Conservation (phyloP, 2,329 filamentous ascomycete species). For the Neoarthrinium moseri region DNA sequence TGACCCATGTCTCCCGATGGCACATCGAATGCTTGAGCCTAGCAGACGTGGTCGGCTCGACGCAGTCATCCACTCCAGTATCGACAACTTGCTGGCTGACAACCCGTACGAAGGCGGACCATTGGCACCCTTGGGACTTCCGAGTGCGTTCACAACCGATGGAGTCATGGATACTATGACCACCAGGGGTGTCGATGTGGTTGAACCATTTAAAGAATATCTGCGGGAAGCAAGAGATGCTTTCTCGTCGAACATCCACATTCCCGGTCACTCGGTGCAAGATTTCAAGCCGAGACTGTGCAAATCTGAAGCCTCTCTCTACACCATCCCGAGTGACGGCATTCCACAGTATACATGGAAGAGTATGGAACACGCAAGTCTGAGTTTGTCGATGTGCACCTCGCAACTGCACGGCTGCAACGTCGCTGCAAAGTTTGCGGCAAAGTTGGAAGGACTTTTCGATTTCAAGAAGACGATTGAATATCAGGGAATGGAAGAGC, state of each 20-base stretch:
- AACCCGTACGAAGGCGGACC: not conserved
- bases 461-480: not conserved
- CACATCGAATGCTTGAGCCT: not conserved
- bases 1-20: not conserved
- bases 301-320: not conserved
- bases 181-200: not conserved
- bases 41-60: not conserved
- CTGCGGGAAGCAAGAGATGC: not conserved
- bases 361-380: not conserved
- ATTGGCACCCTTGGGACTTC: not conserved
- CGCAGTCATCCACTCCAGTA: not conserved
- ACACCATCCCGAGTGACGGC: not conserved
- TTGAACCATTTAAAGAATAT: not conserved
- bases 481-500: not conserved
- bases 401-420: not conserved
- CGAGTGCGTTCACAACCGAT: not conserved
- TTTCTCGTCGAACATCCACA: not conserved
- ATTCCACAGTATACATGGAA: conserved; percentile 1
- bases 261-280: not conserved
- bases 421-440: not conserved
- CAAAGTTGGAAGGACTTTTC: not conserved
- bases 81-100: not conserved
- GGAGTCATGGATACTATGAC: not conserved
- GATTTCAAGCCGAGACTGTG: not conserved
- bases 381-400: not conserved